Evolutionary conservation across 2,329 filamentous ascomycete genomes (phyloP).

Genomic region (Stagonosporopsis tanaceti): DNA sequence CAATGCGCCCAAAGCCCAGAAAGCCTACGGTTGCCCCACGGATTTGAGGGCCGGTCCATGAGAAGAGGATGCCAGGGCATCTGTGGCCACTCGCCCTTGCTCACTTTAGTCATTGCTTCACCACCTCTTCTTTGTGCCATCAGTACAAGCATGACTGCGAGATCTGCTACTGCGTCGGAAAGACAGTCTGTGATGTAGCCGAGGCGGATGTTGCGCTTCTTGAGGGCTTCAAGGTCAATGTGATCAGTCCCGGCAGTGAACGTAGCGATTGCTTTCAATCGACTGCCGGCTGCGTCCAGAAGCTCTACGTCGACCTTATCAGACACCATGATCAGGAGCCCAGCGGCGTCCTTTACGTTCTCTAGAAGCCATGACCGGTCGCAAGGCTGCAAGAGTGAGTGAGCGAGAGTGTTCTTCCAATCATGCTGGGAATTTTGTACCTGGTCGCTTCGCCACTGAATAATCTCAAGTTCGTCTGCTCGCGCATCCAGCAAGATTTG

Average conservation of each 20-base stretch:
- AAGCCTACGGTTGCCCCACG: constrained; percentile 37
- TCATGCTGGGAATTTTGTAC: constrained; percentile 6
- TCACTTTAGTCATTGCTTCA: constrained; percentile 36
- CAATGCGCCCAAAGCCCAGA: constrained; percentile 41
- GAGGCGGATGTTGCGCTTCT: constrained; percentile 37
- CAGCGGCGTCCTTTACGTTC: constrained; percentile 33
- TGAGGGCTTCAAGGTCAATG: constrained; percentile 35
- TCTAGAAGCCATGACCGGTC: constrained; percentile 40
- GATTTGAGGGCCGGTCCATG: constrained; percentile 41
- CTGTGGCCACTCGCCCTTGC: constrained; percentile 38
- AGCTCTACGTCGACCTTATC: constrained; percentile 41
- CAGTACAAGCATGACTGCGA: constrained; percentile 42
- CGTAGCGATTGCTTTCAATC: constrained; percentile 39
- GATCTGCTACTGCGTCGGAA: constrained; percentile 43
- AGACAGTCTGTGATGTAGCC: constrained; percentile 44
- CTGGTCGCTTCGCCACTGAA: constrained; percentile 42
- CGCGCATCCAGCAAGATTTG: constrained; percentile 32
- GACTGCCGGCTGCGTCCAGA: constrained; percentile 29
- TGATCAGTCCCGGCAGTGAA: constrained; percentile 46
- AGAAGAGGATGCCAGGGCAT: constrained; percentile 44
- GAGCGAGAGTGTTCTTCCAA: neutral
- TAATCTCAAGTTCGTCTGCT: constrained; percentile 30
- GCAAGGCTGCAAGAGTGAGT: constrained; percentile 31
- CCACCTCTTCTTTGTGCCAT: constrained; percentile 44
- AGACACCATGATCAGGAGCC: constrained; percentile 40